A percentile compares a stretch with the other conserved stretches of the same genome.
Conservation (phyloP, 352 stramenopile species). For the Salisapilia sapeloensis region DNA sequence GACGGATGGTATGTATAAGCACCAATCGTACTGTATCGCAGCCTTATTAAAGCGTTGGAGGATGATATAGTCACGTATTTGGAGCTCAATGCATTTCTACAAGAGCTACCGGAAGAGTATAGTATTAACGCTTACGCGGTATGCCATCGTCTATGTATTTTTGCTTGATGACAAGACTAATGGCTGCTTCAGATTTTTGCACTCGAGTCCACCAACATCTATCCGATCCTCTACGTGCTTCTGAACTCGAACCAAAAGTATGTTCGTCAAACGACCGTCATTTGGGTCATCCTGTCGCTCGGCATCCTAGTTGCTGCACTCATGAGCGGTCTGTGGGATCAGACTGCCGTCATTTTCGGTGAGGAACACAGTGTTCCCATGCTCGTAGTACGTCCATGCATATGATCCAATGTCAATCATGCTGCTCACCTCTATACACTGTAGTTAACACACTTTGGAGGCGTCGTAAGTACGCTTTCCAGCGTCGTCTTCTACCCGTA, state of each 20-base stretch:
- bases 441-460: constrained; percentile 32
- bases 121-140: constrained; percentile 57
- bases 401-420: not conserved
- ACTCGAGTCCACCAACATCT: constrained; percentile 50
- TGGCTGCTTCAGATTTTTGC: constrained; percentile 29
- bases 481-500: constrained; percentile 62
- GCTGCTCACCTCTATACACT: not conserved
- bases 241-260: constrained; percentile 26
- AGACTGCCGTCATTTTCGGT: constrained; percentile 30
- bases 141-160: not conserved
- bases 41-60: not conserved
- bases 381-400: not conserved
- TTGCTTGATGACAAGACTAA: too few relatives aligned
- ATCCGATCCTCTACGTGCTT: constrained; percentile 49
- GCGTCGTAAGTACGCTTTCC: constrained; percentile 49
- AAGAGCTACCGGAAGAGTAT: constrained; percentile 37
- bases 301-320: constrained; percentile 26
- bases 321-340: constrained; percentile 33
- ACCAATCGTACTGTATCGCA: constrained; percentile 1
- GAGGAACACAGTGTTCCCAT: constrained; percentile 26
- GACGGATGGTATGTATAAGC: constrained; percentile 21
- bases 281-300: constrained; percentile 36
- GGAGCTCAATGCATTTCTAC: constrained; percentile 36
- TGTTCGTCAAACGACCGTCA: constrained; percentile 16
- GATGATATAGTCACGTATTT: constrained; percentile 19